Evolutionary conservation across 2,329 filamentous ascomycete species (phyloP).

Genomic region (Fusarium tanahbumbuense): DNA sequence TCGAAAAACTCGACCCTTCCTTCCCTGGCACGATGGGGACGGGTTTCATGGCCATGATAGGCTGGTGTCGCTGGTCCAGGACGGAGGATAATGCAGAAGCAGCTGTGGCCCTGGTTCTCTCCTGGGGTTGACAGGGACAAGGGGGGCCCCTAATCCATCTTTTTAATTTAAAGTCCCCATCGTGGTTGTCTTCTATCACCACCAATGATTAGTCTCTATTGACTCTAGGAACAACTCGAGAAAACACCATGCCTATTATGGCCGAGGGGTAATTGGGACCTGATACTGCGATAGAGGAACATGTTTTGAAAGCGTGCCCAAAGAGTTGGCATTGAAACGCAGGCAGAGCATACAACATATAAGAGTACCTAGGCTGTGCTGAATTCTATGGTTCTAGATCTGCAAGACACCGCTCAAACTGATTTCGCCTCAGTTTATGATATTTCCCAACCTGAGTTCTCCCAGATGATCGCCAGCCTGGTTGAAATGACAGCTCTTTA

Average conservation of each 20-base stretch:
- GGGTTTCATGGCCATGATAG: slow-evolving; percentile 33
- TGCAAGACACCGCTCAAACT: background rate
- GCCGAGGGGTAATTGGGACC: slow-evolving; percentile 14
- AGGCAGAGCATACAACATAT: slow-evolving; percentile 1
- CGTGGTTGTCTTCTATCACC: slow-evolving; percentile 33
- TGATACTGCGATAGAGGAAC: slow-evolving; percentile 4
- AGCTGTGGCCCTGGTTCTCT: slow-evolving; percentile 9
- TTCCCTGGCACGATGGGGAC: slow-evolving; percentile 28
- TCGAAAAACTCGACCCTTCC: slow-evolving; percentile 15
- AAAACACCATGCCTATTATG: slow-evolving; percentile 31
- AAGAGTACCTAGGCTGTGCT: background rate
- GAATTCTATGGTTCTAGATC: background rate
- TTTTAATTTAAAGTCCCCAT: slow-evolving; percentile 41
- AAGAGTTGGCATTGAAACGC: slow-evolving; percentile 22
- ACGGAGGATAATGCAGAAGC: slow-evolving; percentile 30
- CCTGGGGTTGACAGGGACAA: slow-evolving; percentile 14
- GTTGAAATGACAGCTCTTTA: slow-evolving; percentile 27
- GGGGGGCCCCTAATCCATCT: slow-evolving; percentile 19
- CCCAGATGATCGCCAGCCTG: slow-evolving; percentile 18
- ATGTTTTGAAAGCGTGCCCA: slow-evolving; percentile 9
- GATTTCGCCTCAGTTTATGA: slow-evolving; percentile 3
- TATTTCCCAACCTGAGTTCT: slow-evolving; percentile 8
- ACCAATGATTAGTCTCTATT: slow-evolving; percentile 14
- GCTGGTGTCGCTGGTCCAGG: slow-evolving; percentile 24
- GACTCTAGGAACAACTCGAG: background rate